Base-by-base conservation (phyloP, 306 rosid genomes). In the Acacia melanoxylon region DNA sequence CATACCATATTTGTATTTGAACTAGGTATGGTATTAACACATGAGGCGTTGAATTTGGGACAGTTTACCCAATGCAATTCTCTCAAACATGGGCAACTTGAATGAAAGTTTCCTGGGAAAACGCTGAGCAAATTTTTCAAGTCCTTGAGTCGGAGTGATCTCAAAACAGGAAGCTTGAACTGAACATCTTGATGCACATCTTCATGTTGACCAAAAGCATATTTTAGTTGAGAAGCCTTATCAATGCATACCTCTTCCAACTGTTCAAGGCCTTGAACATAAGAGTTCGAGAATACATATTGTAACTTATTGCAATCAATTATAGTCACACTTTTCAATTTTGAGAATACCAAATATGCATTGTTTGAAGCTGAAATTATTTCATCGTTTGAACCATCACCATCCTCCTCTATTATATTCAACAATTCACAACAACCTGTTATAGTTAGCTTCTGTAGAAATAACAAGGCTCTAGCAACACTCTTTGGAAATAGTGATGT, bases 401-500 rank as follows among this genome's bases (percentile, higher is more conserved):
- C 4, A 10, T 74, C 78, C 51, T 25, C 44, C 13, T 31, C 63
- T 22, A 62, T n/a, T 45, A 45, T 72, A n/a, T 20, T 56, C 73
- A 8, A 45, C 73, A 80, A 20, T 19, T 61, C 35, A 6, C 1
- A 0, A 22, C 78, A 80, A 5, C 3, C 0, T 17, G 0, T 3
- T 45, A 80, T 4, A 22, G 1, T 7, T 10, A 80, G 51, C 25
- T 29, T 31, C 13, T 58, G 29, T 35, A 68, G 54, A 22, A 5
- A 63, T n/a, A 22, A 2, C 52, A 78, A 7, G 37, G 54, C 37
- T 52, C 3, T 46, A 1, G 56, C 42, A 2, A 51, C 54, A 31
- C 54, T 24, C 56, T 35, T 52, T 37, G 76, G 1, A 44, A 69
- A 69, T 19, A 79, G 77, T 16, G 82, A 69, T 22, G 68, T 68